Conservation (phyloP, 2,329 filamentous ascomycete genomes). For the Truncatella angustata region DNA sequence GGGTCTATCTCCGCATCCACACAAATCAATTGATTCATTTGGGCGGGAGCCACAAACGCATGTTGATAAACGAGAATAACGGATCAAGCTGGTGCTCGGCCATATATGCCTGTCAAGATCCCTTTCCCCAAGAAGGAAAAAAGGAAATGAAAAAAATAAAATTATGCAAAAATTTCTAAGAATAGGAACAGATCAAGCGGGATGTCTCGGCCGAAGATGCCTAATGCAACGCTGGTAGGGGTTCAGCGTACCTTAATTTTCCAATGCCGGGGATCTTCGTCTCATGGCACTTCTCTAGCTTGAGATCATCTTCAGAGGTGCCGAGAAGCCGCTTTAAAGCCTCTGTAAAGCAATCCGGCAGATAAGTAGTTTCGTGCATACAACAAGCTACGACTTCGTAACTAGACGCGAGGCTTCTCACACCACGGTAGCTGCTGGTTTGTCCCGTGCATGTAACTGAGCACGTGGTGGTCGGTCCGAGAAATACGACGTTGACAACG, state of each 20-base stretch:
- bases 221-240: conserved; percentile 9
- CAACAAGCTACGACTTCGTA: background rate
- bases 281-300: background rate
- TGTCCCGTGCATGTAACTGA: background rate
- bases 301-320: background rate
- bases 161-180: background rate
- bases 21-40: background rate
- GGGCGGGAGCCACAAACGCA: background rate
- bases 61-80: background rate
- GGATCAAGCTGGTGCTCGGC: background rate
- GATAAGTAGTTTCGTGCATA: background rate
- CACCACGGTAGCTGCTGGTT: background rate
- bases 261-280: background rate
- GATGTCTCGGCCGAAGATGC: conserved; percentile 7
- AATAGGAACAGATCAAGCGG: conserved; percentile 5
- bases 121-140: background rate
- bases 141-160: background rate
- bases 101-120: background rate
- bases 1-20: background rate
- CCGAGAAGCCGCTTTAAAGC: background rate
- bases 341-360: background rate
- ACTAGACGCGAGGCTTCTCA: background rate
- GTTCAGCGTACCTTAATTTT: conserved; percentile 9
- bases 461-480: conserved; percentile 9
- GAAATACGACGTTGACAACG: conserved; percentile 7